A percentile compares a stretch with the other conserved stretches of the same genome.
Conservation (phyloP, 2,329 filamentous ascomycete genomes). For the Penicillium verrucosum region DNA sequence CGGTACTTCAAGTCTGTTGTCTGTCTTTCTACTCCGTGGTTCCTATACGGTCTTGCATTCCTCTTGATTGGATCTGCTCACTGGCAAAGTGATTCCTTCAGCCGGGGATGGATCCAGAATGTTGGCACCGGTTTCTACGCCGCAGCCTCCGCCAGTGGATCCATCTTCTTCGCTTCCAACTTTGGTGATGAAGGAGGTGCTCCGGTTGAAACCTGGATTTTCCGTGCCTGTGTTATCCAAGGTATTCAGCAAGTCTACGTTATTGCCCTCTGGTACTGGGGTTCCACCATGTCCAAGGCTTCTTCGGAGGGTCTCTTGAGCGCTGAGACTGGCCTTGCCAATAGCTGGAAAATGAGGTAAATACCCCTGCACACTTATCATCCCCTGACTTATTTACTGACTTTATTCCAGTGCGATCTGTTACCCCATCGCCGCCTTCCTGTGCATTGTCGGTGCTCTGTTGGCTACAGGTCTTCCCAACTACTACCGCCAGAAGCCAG, state of each 20-base stretch:
- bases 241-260: slow-evolving; percentile 66
- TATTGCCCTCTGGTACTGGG: slow-evolving; percentile 66
- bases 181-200: slow-evolving; percentile 63
- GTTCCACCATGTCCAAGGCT: slow-evolving; percentile 50
- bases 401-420: slow-evolving; percentile 46
- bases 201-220: slow-evolving; percentile 63
- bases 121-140: slow-evolving; percentile 61
- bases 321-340: slow-evolving; percentile 34
- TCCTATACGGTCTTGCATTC: slow-evolving; percentile 62
- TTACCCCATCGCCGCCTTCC: slow-evolving; percentile 55
- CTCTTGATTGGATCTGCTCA: slow-evolving; percentile 60
- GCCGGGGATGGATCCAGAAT: slow-evolving; percentile 56
- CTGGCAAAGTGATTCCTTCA: slow-evolving; percentile 40
- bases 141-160: slow-evolving; percentile 60
- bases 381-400: neutral
- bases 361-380: too few species aligned
- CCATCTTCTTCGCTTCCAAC: slow-evolving; percentile 65
- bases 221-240: slow-evolving; percentile 63
- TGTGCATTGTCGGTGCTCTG: slow-evolving; percentile 55
- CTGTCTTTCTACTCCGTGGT: slow-evolving; percentile 57
- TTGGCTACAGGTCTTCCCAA: slow-evolving; percentile 60
- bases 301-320: slow-evolving; percentile 42
- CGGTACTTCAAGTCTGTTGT: slow-evolving; percentile 57
- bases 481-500: slow-evolving; percentile 64
- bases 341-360: slow-evolving; percentile 44